Evolutionary conservation across 2,329 filamentous ascomycete species (phyloP), one percentile per base, ranked within the genome.

Genomic region (Xylogone sp.): DNA sequence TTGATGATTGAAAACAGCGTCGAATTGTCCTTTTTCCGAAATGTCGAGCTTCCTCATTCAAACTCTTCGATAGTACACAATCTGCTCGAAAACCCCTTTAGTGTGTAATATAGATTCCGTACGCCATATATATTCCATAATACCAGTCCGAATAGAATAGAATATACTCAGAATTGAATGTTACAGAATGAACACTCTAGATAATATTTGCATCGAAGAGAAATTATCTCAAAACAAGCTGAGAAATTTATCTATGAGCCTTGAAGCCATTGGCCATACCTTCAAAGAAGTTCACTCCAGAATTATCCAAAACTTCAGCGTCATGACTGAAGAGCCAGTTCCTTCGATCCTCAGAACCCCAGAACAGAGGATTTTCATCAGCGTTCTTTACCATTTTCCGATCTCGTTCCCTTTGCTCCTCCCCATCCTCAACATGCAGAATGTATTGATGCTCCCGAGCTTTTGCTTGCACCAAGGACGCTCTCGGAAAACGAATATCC

Each of bases 321-420:
- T 46, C 45, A 18, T 34, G 27, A 16, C 45, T 34, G 19, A 46
- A 46, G 3, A 46, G 27, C 45, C 45, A 46, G 18, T 34, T 46
- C 45, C 20, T 46, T 20, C 45, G 24, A 27, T 46, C 45, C 18
- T 34, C 45, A 27, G 18, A 46, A 12, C 45, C 45, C 45, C 45
- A 46, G 31, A 46, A 46, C 19, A 46, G 21, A 12, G 45, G 45
- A 45, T 45, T 45, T 22, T 45, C 43, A 20, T 2, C 43, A 16
- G 43, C 43, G 13, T 45, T 45, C 4, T 22, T 20, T 2, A 20
- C 45, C 45, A 63, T 48, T 10, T 48, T 51, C 8, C 27, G 49
- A 46, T 86, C 82, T 45, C 83, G 69, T 19, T 69, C 71, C 56
- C 75, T 68, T 60, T 86, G 82, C 52, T 79, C 76, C 2, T 75